phyloP scores from a whole-genome alignment of 1,139 yeast species.

The Casaregolazyma lundiana region DNA sequence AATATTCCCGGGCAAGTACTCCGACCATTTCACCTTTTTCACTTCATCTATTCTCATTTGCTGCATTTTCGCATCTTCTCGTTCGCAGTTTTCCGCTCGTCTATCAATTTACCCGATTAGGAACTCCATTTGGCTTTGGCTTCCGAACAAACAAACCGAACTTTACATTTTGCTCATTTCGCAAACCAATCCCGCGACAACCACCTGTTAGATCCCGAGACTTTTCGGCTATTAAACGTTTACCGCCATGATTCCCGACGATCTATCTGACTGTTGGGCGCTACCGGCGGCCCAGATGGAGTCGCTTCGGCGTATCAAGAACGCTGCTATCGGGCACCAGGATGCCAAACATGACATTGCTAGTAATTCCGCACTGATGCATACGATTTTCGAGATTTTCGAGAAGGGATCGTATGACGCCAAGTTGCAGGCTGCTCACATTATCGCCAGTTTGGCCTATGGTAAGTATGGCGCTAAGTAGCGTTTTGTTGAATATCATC shows the following conservation, averaged over 20 bases:
- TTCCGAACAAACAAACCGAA: not conserved
- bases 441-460: constrained; percentile 32
- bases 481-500: constrained; percentile 2
- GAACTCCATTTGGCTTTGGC: not conserved
- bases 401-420: constrained; percentile 20
- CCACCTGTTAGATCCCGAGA: not conserved
- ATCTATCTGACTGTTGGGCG: not conserved
- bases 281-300: constrained; percentile 12
- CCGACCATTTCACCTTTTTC: too few species aligned
- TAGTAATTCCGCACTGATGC: constrained; percentile 25
- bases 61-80: too few species aligned
- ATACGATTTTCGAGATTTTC: constrained; percentile 26
- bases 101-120: not conserved
- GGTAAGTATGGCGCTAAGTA: constrained; percentile 19
- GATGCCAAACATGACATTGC: constrained; percentile 28
- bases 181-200: not conserved
- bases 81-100: not conserved
- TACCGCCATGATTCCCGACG: not conserved
- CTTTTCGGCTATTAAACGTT: not conserved
- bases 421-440: constrained; percentile 29
- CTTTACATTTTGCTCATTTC: not conserved
- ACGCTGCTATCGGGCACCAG: constrained; percentile 34
- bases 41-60: too few species aligned
- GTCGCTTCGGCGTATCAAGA: constrained; percentile 29
- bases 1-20: too few species aligned